phyloP scores from a whole-genome alignment of 2,329 filamentous ascomycete genomes.

The Fusarium veterinarium region DNA sequence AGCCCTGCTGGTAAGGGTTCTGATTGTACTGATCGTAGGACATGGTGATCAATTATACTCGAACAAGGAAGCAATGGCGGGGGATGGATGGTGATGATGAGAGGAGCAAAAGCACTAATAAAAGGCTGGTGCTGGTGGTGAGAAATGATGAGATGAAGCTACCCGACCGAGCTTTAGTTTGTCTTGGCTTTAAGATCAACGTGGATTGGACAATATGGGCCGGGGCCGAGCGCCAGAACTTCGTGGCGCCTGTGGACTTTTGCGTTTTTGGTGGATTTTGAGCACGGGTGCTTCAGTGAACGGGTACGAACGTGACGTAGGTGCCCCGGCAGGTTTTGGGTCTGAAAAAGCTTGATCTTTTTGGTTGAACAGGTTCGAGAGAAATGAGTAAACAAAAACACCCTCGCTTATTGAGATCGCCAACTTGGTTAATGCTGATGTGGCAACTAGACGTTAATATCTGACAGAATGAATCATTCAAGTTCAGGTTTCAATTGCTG shows the following conservation, averaged over 20 bases:
- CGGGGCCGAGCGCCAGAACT: constrained; percentile 4
- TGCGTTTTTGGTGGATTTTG: constrained; percentile 16
- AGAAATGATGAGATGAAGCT: constrained; percentile 37
- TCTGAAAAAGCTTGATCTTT: constrained; percentile 31
- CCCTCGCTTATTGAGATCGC: constrained; percentile 25
- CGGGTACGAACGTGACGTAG: constrained; percentile 31
- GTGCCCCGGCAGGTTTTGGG: constrained; percentile 3
- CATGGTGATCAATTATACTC: constrained; percentile 57
- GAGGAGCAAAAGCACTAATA: constrained; percentile 37
- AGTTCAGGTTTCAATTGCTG: constrained; percentile 13
- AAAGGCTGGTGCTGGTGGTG: constrained; percentile 23
- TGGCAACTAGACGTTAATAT: background rate
- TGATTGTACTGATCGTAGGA: constrained; percentile 71
- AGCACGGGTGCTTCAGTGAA: constrained; percentile 23
- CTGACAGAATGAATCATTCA: background rate
- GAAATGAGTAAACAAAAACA: constrained; percentile 18
- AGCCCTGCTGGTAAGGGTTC: constrained; percentile 72
- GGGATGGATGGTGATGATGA: constrained; percentile 34
- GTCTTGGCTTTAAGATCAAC: constrained; percentile 17
- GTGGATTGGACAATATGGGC: constrained; percentile 18
- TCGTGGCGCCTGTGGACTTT: constrained; percentile 21
- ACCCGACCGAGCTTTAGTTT: constrained; percentile 26
- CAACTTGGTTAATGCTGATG: constrained; percentile 7
- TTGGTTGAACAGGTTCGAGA: background rate
- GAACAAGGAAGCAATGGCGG: constrained; percentile 35